Conservation (phyloP, 2,329 filamentous ascomycete species). For the Dothiorella sarmentorum region DNA sequence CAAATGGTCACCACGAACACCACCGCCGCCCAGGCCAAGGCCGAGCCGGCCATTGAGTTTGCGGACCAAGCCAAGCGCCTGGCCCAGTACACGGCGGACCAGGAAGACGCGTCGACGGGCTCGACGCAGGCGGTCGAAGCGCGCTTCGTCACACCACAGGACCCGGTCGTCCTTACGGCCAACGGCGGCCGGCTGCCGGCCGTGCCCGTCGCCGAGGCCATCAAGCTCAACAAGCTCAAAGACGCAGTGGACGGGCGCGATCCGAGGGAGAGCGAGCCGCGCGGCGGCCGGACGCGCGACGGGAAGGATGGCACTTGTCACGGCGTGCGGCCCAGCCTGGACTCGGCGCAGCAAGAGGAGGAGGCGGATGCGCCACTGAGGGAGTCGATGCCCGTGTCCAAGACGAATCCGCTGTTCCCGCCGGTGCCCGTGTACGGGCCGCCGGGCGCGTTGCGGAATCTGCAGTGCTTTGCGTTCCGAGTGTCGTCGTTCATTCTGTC, state of each 20-base stretch:
- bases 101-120: slow-evolving; percentile 42
- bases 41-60: slow-evolving; percentile 53
- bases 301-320: slow-evolving; percentile 44
- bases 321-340: slow-evolving; percentile 32
- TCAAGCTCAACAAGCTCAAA: slow-evolving; percentile 64
- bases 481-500: slow-evolving; percentile 71
- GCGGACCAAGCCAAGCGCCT: slow-evolving; percentile 55
- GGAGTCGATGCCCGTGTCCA: slow-evolving; percentile 55
- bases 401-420: slow-evolving; percentile 79
- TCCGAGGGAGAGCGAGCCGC: slow-evolving; percentile 29
- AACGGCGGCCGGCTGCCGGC: slow-evolving; percentile 65
- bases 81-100: slow-evolving; percentile 38
- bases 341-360: slow-evolving; percentile 37
- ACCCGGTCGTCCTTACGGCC: slow-evolving; percentile 67
- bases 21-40: slow-evolving; percentile 23
- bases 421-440: slow-evolving; percentile 79
- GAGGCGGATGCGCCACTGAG: slow-evolving; percentile 47
- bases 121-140: slow-evolving; percentile 60
- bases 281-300: slow-evolving; percentile 32
- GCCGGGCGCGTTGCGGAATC: slow-evolving; percentile 59
- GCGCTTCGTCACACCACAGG: slow-evolving; percentile 61
- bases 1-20: slow-evolving; percentile 10
- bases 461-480: slow-evolving; percentile 66
- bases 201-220: slow-evolving; percentile 67
- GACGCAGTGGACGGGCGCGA: slow-evolving; percentile 47